These are phyloP conservation scores for Cyclanthera cordifolia DNA, from an alignment of 306 rosid species.

Conservation along the genomic window DNA sequence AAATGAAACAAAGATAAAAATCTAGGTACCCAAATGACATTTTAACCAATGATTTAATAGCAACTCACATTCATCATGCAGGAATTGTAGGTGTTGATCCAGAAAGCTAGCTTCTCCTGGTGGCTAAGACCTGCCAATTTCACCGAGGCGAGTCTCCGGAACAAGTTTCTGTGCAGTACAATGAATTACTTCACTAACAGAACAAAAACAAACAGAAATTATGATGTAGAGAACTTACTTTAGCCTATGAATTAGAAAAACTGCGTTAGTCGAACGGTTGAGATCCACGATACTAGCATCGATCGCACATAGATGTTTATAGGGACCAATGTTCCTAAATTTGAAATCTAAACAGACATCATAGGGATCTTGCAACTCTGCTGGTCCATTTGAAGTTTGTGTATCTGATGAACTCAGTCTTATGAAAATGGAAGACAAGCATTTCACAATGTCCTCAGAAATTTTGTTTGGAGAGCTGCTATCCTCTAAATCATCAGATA, in stretches of 20 bases:
- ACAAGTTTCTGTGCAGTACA: conserved; percentile 41
- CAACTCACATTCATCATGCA: conserved; percentile 72
- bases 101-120: conserved; percentile 93
- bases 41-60: too few relatives aligned
- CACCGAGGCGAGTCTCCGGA: conserved; percentile 61
- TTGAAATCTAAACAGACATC: conserved; percentile 37
- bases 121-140: conserved; percentile 73
- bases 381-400: conserved; percentile 26
- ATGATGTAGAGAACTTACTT: conserved; percentile 38
- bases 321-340: conserved; percentile 52
- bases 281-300: conserved; percentile 53
- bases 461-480: conserved; percentile 52
- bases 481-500: conserved; percentile 31
- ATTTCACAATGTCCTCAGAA: conserved; percentile 65
- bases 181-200: not conserved
- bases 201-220: not conserved
- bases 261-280: conserved; percentile 41
- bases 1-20: too few relatives aligned
- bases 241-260: conserved; percentile 55
- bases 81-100: conserved; percentile 86
- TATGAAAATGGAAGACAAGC: conserved; percentile 50
- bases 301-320: conserved; percentile 45
- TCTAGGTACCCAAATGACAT: too few relatives aligned
- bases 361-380: conserved; percentile 62
- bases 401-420: conserved; percentile 41